Evolutionary conservation across 73 alveolate species (phyloP).

Genomic region (Paramecium caudatum): DNA sequence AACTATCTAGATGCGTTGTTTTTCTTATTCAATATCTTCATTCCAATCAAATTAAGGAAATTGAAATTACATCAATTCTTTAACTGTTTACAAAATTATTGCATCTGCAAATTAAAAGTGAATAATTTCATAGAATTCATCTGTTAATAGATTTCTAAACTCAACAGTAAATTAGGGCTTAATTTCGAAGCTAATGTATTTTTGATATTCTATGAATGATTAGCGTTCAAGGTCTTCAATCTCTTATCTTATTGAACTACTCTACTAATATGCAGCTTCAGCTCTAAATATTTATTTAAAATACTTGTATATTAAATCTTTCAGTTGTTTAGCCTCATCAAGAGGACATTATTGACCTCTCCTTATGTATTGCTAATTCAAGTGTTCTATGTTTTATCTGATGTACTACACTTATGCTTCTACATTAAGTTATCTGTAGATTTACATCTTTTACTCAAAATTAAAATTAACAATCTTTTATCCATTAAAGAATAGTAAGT

Average conservation of each 20-base stretch:
- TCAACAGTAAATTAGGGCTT: neutral
- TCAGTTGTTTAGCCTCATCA: neutral
- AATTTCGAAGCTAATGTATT: neutral
- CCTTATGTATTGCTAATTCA: neutral
- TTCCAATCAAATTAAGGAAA: constrained; percentile 1
- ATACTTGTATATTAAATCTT: neutral
- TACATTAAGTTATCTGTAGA: neutral
- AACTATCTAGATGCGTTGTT: neutral
- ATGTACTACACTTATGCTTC: neutral
- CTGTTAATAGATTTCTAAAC: neutral
- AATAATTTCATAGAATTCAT: constrained; percentile 12
- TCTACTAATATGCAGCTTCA: neutral
- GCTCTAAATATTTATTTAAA: too few relatives aligned
- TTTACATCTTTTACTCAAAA: neutral
- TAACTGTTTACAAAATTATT: neutral
- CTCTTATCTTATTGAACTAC: neutral
- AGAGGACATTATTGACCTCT: neutral
- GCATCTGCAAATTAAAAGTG: neutral
- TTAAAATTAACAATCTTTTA: neutral
- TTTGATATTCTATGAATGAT: neutral
- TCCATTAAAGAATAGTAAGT: neutral
- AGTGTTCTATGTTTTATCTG: neutral
- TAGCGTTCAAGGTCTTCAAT: neutral
- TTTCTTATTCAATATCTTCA: constrained; percentile 8
- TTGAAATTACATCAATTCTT: neutral